Evolutionary conservation across 768 basidiomycete genomes (phyloP), one percentile per base, ranked within the genome.

Genomic region (Suillus ampliporus): DNA sequence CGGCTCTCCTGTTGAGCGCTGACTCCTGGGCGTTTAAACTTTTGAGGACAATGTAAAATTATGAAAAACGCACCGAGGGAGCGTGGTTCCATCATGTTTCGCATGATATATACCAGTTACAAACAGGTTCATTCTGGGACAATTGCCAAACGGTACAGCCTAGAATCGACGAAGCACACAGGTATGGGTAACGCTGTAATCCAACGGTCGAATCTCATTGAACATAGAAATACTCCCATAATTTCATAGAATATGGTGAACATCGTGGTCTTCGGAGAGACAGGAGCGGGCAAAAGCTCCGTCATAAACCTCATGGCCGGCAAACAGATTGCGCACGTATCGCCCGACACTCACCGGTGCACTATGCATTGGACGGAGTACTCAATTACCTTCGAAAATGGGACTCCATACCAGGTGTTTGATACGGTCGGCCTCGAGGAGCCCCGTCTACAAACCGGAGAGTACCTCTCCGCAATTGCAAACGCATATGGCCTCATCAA

Each of bases 261-360:
- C 62, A 70, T 82, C 58, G 72, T 83, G 46, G 44, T 83, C 2
- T 83, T 83, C 60, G 82, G 82, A 8, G 81, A 82, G 66, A 76
- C 78, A 0, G 82, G 82, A 17, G 65, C 73, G 2, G 74, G 74
- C n/a, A 75, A 75, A 67, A 75, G 74, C 65, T 75, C 74, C 10
- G 69, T 75, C 64, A 75, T 76, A 64, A 75, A 75, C 60, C 61
- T 75, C 65, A 70, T 77, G 60, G 70, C 74, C 44, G 74, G 75
- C 26, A 26, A 46, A 8, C 1, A 40, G 5, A 56, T 75, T 43
- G 74, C 74, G 15, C 41, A 63, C 37, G 65, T 66, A 43, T 75
- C 74, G 26, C 64, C 71, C 10, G 67, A 72, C 35, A 73, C 73
- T 11, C 59, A 64, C 9, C 80, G 80, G 0, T 79, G 77, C 57